Percentiles rank a stretch among this genome's conserved stretches.
Conservation (phyloP, 208 protist species). For the Trypanosoma conorhini region DNA sequence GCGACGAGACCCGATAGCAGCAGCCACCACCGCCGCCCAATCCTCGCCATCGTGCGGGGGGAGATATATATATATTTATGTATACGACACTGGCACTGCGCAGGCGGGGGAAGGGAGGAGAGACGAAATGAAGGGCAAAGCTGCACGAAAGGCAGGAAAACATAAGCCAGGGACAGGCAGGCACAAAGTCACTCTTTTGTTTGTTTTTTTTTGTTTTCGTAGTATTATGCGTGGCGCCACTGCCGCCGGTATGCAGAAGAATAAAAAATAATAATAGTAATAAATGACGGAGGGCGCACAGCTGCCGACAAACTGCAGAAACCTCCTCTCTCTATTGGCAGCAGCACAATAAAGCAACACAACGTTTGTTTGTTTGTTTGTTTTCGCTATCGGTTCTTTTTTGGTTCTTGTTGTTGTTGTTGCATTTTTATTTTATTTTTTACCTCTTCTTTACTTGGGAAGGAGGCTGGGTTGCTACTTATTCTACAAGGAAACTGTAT, state of each 20-base stretch:
- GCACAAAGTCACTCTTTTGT: not conserved
- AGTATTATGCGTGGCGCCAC: too few relatives aligned
- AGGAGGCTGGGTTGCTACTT: not conserved
- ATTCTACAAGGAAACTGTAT: not conserved
- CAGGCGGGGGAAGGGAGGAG: not conserved
- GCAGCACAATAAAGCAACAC: not conserved
- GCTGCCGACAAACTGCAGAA: not conserved
- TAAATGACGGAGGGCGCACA: not conserved
- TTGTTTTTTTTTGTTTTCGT: not conserved
- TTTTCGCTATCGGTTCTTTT: too few relatives aligned
- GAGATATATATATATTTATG: too few relatives aligned
- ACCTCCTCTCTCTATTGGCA: conserved; percentile 1
- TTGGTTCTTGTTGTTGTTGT: too few relatives aligned
- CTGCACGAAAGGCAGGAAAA: not conserved
- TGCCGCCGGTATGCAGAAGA: not conserved
- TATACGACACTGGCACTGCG: not conserved
- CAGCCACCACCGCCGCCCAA: not conserved
- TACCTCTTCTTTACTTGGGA: not conserved
- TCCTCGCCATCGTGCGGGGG: not conserved
- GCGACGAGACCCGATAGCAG: conserved; percentile 4
- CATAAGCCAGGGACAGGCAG: not conserved
- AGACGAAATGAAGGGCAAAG: not conserved
- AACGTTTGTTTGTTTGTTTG: not conserved
- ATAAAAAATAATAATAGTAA: conserved; percentile 9
- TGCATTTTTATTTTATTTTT: too few relatives aligned